phyloP scores from a whole-genome alignment of 495 filamentous ascomycete genomes.

The Penicillium maclennaniae region DNA sequence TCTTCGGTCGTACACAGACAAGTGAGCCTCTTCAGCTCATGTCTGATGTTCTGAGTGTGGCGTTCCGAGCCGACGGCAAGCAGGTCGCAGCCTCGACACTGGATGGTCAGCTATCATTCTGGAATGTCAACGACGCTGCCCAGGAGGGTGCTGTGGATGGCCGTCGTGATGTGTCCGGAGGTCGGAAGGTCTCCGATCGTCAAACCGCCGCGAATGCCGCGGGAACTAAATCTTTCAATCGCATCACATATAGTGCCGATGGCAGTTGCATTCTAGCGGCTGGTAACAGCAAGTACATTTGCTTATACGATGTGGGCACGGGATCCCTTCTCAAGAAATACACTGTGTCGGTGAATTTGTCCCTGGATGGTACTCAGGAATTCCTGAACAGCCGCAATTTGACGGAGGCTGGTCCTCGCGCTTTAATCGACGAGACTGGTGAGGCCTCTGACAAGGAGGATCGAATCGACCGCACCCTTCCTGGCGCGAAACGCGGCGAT shows the following conservation, averaged over 20 bases:
- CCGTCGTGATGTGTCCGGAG: constrained; percentile 87
- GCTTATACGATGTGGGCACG: constrained; percentile 85
- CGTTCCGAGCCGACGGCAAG: constrained; percentile 83
- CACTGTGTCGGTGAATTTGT: constrained; percentile 89
- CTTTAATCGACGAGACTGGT: constrained; percentile 77
- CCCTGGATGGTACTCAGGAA: constrained; percentile 92
- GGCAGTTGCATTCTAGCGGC: constrained; percentile 84
- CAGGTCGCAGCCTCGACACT: constrained; percentile 89
- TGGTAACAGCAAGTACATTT: constrained; percentile 97
- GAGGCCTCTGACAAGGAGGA: constrained; percentile 87
- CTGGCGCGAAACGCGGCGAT: constrained; percentile 83
- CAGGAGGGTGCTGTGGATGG: constrained; percentile 80
- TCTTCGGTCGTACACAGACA: constrained; percentile 89
- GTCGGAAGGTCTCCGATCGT: constrained; percentile 79
- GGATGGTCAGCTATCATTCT: constrained; percentile 92
- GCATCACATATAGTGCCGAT: constrained; percentile 84
- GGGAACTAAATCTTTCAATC: constrained; percentile 84
- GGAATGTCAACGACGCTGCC: constrained; percentile 82
- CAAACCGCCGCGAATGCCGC: constrained; percentile 84
- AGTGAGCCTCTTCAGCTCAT: constrained; percentile 88
- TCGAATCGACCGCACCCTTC: constrained; percentile 77
- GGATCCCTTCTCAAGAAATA: constrained; percentile 91
- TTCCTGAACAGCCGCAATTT: constrained; percentile 87
- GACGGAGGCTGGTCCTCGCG: constrained; percentile 84
- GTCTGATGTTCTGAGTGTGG: constrained; percentile 82